Evolutionary conservation across 805 yeast species (phyloP).

Genomic region (Brettanomyces sp.): DNA sequence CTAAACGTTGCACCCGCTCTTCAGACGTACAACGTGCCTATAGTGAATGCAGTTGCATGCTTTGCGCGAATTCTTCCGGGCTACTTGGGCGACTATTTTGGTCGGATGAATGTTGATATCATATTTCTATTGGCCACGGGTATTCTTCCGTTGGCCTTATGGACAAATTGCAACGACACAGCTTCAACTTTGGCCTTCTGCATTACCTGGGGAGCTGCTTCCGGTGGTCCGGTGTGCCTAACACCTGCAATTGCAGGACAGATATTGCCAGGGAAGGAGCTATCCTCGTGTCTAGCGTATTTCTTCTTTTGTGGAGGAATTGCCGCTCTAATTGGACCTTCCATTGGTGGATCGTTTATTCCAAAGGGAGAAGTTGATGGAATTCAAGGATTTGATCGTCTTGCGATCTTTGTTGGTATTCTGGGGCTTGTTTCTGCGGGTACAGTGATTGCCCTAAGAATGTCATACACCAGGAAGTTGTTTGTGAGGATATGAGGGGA

Average conservation of each 20-base stretch:
- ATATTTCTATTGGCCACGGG: conserved; percentile 26
- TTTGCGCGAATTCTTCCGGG: conserved; percentile 48
- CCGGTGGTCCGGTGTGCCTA: conserved; percentile 27
- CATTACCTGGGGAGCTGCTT: conserved; percentile 26
- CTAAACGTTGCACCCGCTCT: conserved; percentile 41
- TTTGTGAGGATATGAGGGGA: background rate
- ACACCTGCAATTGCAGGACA: conserved; percentile 27
- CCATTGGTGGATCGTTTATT: conserved; percentile 26
- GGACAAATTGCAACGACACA: conserved; percentile 38
- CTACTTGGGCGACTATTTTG: conserved; percentile 30
- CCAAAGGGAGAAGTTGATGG: conserved; percentile 14
- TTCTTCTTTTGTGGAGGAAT: conserved; percentile 21
- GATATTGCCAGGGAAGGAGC: conserved; percentile 24
- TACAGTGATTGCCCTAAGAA: conserved; percentile 6
- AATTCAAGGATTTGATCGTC: conserved; percentile 19
- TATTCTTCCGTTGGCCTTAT: conserved; percentile 33
- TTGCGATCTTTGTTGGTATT: conserved; percentile 25
- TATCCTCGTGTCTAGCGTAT: conserved; percentile 22
- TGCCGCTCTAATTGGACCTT: conserved; percentile 26
- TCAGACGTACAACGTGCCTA: conserved; percentile 38
- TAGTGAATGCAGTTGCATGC: conserved; percentile 32
- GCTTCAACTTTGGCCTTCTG: conserved; percentile 28
- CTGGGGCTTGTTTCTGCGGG: conserved; percentile 13
- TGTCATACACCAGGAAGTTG: conserved; percentile 1
- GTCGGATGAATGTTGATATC: conserved; percentile 32